A percentile compares a stretch with the other conserved stretches of the same genome.
Evolutionary conservation across 192 early-diverging fungal species (phyloP).

Genomic region (Podila horticola): DNA sequence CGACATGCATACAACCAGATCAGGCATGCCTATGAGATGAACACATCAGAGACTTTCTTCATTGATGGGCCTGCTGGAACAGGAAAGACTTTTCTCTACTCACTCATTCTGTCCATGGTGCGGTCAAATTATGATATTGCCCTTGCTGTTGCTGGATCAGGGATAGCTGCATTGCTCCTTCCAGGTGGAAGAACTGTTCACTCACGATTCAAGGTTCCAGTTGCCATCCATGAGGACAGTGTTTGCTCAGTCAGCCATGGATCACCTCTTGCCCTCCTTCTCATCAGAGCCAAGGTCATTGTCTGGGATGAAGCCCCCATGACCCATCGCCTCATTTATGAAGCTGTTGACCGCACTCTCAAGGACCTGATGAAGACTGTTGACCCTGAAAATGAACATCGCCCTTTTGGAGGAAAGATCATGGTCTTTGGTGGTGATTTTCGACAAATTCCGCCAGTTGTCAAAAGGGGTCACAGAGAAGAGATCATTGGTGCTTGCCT

Average conservation of each 20-base stretch:
- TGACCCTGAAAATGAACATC: too few relatives aligned
- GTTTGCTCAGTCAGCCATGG: too few relatives aligned
- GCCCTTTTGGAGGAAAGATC: too few relatives aligned
- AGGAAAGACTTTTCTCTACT: slow-evolving; percentile 28
- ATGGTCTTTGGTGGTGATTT: slow-evolving; percentile 12
- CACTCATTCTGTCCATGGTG: slow-evolving; percentile 8
- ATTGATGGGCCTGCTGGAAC: too few relatives aligned
- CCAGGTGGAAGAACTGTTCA: slow-evolving; percentile 43
- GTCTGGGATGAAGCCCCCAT: slow-evolving; percentile 53
- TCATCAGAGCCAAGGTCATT: slow-evolving; percentile 27
- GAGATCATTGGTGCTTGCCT: too few relatives aligned
- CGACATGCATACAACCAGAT: too few relatives aligned
- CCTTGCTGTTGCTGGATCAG: slow-evolving; percentile 40
- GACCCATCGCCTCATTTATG: not conserved
- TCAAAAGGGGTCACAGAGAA: slow-evolving; percentile 1
- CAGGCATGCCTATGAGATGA: too few relatives aligned
- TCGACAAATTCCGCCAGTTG: not conserved
- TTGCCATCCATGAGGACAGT: slow-evolving; percentile 24
- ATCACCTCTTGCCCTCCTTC: slow-evolving; percentile 11
- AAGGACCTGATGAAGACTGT: too few relatives aligned
- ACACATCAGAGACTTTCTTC: too few relatives aligned
- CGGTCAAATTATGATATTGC: slow-evolving; percentile 12
- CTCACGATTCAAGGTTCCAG: slow-evolving; percentile 38
- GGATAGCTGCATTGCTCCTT: slow-evolving; percentile 45
- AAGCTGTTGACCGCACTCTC: not conserved